Conservation (phyloP, 116 monocot genomes). For the Zostera marina region DNA sequence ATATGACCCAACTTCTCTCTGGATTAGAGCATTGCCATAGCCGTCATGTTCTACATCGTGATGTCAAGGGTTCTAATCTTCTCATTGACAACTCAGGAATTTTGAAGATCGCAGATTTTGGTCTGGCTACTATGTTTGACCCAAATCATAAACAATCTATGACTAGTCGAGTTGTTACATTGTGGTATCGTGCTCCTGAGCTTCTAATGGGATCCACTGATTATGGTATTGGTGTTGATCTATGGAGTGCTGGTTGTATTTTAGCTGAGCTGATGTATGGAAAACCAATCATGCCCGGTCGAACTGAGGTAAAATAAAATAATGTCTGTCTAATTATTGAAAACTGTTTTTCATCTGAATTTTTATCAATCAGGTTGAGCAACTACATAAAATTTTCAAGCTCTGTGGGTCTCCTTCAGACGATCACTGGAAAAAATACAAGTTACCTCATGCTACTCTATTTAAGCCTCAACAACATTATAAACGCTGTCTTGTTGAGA, state of each 20-base stretch:
- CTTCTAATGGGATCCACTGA: constrained; percentile 69
- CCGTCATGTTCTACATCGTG: constrained; percentile 52
- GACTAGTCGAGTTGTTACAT: constrained; percentile 80
- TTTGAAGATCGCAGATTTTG: constrained; percentile 80
- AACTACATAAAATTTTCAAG: constrained; percentile 89
- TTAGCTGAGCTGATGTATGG: constrained; percentile 62
- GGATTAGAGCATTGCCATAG: constrained; percentile 80
- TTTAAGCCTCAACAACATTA: constrained; percentile 82
- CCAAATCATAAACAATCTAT: constrained; percentile 53
- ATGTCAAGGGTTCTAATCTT: constrained; percentile 84
- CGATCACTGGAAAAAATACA: constrained; percentile 87
- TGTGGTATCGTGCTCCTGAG: constrained; percentile 79
- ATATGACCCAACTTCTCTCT: constrained; percentile 58
- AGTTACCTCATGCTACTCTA: constrained; percentile 80
- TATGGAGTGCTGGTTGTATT: constrained; percentile 92
- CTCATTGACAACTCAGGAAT: constrained; percentile 62
- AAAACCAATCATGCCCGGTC: constrained; percentile 81
- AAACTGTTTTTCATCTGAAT: not conserved
- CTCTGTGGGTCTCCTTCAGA: constrained; percentile 82
- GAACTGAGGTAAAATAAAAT: constrained; percentile 48
- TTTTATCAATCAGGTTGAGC: constrained; percentile 52
- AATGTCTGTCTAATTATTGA: not conserved
- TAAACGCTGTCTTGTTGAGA: constrained; percentile 47
- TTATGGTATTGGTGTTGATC: constrained; percentile 62
- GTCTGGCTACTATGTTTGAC: constrained; percentile 57